phyloP scores from a whole-genome alignment of 805 yeast species.

The Kockiozyma suomiensis region DNA sequence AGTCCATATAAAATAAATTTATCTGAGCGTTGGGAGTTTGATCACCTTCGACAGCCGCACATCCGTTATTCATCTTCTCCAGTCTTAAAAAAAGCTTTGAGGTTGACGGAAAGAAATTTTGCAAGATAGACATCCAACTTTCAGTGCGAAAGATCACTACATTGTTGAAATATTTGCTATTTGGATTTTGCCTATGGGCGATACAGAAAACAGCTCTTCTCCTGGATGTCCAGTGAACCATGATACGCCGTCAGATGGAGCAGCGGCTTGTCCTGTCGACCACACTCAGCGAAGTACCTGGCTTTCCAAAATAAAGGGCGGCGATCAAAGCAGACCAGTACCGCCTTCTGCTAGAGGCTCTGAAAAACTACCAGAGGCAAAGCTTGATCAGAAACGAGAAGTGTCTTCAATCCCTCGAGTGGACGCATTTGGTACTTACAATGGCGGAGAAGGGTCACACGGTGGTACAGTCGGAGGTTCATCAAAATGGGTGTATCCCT shows the following conservation, averaged over 20 bases:
- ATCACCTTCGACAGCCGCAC: background rate
- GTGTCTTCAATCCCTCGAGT: conserved; percentile 75
- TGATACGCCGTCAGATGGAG: conserved; percentile 1
- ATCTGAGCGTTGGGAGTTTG: background rate
- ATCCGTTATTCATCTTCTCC: background rate
- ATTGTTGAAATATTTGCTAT: no score
- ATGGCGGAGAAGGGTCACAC: conserved; percentile 37
- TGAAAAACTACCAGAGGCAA: background rate
- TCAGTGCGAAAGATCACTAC: no score
- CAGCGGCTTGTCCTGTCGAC: conserved; percentile 66
- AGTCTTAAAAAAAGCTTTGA: no score
- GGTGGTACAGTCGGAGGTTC: conserved; percentile 31
- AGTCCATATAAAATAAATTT: background rate
- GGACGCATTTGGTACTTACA: conserved; percentile 38
- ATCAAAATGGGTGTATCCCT: conserved; percentile 90
- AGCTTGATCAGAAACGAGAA: conserved; percentile 68
- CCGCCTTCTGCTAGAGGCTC: conserved; percentile 1
- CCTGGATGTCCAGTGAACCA: conserved; percentile 37
- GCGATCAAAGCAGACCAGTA: background rate
- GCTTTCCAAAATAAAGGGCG: conserved; percentile 46
- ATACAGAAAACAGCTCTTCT: background rate
- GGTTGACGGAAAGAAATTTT: no score
- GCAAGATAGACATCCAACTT: no score
- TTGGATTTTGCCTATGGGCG: conserved; percentile 9
- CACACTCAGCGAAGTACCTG: conserved; percentile 62